Percentiles rank a stretch among this genome's conserved stretches.
These are phyloP conservation scores for Metschnikowia gelsemii DNA, from an alignment of 805 yeast genomes.

Conservation along the genomic window DNA sequence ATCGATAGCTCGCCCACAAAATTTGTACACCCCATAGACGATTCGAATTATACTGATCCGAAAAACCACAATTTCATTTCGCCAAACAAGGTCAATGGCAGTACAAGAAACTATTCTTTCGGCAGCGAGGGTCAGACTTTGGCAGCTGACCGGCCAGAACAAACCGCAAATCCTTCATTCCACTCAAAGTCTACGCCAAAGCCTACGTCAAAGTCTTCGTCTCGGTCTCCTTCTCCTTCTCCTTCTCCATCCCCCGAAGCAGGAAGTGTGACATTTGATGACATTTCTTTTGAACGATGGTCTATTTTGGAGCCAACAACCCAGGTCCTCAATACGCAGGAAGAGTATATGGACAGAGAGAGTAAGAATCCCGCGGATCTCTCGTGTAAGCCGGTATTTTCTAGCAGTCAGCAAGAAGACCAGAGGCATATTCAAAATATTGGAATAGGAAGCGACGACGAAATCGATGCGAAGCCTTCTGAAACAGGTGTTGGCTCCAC, in stretches of 20 bases:
- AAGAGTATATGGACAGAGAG: constrained; percentile 17
- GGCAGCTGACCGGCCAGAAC: too few species aligned
- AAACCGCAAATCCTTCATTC: too few species aligned
- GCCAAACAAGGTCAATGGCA: too few species aligned
- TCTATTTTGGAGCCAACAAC: constrained; percentile 22
- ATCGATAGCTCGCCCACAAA: constrained; percentile 14
- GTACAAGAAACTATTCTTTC: too few species aligned
- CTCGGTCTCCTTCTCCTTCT: neutral
- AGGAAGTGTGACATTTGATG: constrained; percentile 12
- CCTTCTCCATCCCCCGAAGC: constrained; percentile 1
- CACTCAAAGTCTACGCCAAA: too few species aligned
- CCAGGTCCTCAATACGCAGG: constrained; percentile 37
- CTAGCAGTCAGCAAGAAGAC: constrained; percentile 22
- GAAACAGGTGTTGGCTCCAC: constrained; percentile 32
- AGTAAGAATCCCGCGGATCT: constrained; percentile 14
- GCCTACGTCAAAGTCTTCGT: too few species aligned
- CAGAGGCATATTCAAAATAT: constrained; percentile 4
- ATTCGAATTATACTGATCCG: too few species aligned
- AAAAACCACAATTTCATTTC: too few species aligned
- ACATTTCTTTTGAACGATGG: neutral
- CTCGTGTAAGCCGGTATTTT: constrained; percentile 17
- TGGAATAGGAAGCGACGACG: constrained; percentile 9
- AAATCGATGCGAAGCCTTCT: constrained; percentile 10
- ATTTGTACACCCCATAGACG: neutral
- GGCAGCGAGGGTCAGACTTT: too few species aligned